Evolutionary conservation across 768 basidiomycete genomes (phyloP).

Genomic region (Leccinum boreale): DNA sequence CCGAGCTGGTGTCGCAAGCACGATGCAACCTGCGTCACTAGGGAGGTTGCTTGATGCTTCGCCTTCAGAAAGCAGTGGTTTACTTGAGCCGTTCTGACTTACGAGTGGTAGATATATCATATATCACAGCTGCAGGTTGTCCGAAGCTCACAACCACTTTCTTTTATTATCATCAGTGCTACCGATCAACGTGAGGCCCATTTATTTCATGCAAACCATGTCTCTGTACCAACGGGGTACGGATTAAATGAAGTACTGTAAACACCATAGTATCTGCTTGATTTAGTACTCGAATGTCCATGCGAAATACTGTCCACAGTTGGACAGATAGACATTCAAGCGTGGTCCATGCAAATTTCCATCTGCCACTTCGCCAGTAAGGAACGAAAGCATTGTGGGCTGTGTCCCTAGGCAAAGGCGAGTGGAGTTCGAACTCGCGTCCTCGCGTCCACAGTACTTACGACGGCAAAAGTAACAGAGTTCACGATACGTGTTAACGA

Average conservation of each 20-base stretch:
- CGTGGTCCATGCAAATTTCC: conserved; percentile 61
- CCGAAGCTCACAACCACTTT: too few relatives aligned
- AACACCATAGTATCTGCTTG: conserved; percentile 41
- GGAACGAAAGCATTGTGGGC: conserved; percentile 72
- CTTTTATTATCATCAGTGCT: too few relatives aligned
- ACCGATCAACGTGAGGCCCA: too few relatives aligned
- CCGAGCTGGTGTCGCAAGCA: neutral
- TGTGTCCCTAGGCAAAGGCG: conserved; percentile 75
- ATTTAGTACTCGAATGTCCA: conserved; percentile 83
- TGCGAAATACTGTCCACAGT: conserved; percentile 25
- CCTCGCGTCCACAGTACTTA: neutral
- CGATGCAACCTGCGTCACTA: too few relatives aligned
- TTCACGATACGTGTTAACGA: neutral
- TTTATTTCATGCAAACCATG: too few relatives aligned
- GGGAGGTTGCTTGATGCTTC: neutral
- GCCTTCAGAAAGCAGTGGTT: too few relatives aligned
- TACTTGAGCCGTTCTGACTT: too few relatives aligned
- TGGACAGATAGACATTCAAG: conserved; percentile 60
- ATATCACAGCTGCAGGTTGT: too few relatives aligned
- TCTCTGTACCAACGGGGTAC: neutral
- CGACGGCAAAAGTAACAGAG: neutral
- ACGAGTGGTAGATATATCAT: too few relatives aligned
- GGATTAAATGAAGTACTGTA: neutral
- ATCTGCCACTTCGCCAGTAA: conserved; percentile 77
- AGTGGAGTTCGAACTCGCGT: conserved; percentile 41